phyloP scores from a whole-genome alignment of 129 eudicot genomes.

The Saposhnikovia divaricata region DNA sequence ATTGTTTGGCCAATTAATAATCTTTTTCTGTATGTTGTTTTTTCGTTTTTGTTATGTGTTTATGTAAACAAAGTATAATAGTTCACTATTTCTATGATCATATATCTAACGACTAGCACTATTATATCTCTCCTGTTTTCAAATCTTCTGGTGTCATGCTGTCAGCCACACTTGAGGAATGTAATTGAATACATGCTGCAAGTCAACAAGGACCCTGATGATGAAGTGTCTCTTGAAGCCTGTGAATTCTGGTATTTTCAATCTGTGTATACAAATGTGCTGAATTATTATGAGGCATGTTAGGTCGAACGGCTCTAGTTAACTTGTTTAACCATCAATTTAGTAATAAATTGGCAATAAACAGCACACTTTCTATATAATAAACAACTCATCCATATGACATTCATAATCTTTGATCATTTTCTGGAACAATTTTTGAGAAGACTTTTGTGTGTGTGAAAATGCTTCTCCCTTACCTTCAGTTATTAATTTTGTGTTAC shows the following conservation, averaged over 20 bases:
- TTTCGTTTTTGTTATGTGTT: background rate
- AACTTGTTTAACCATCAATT: background rate
- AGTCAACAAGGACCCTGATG: constrained; percentile 95
- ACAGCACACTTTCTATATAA: background rate
- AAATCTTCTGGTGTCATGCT: constrained; percentile 16
- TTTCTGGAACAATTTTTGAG: too few species aligned
- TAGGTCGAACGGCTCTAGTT: background rate
- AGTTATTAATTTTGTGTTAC: background rate
- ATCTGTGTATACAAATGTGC: background rate
- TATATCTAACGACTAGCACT: background rate
- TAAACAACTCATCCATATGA: background rate
- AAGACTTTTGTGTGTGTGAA: background rate
- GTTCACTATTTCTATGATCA: background rate
- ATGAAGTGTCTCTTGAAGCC: constrained; percentile 97
- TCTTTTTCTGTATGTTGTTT: background rate
- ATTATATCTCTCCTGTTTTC: background rate
- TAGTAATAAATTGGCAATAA: background rate
- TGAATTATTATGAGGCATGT: background rate
- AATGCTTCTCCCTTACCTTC: background rate
- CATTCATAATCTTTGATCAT: background rate
- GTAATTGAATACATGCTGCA: constrained; percentile 83
- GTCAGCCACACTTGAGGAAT: constrained; percentile 87
- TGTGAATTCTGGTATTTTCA: constrained; percentile 84
- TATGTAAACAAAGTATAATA: background rate
- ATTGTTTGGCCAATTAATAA: constrained; percentile 1